Conservation (phyloP, 805 yeast genomes). For the Candida anglica region DNA sequence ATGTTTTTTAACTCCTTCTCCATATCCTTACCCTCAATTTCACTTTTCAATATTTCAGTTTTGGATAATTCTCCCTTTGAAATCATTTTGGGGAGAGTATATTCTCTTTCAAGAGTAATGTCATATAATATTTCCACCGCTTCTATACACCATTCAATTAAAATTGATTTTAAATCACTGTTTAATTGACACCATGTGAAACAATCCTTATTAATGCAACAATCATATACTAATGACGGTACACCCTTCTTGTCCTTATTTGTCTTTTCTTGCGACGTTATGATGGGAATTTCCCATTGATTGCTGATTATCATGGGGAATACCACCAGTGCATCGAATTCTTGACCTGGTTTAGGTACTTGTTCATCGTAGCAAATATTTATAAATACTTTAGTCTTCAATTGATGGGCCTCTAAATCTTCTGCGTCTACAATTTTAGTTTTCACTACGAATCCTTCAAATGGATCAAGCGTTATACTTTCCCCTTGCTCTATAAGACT, state of each 20-base stretch:
- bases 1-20: conserved; percentile 31
- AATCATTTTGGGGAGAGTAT: conserved; percentile 65
- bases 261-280: conserved; percentile 54
- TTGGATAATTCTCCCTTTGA: conserved; percentile 59
- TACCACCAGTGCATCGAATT: conserved; percentile 53
- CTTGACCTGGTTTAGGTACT: conserved; percentile 58
- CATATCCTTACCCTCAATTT: conserved; percentile 36
- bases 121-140: conserved; percentile 57
- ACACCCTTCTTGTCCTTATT: conserved; percentile 70
- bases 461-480: conserved; percentile 40
- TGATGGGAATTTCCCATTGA: conserved; percentile 83
- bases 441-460: conserved; percentile 72
- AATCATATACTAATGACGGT: conserved; percentile 66
- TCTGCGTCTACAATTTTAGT: conserved; percentile 43
- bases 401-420: conserved; percentile 16
- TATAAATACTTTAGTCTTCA: conserved; percentile 65
- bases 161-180: conserved; percentile 55
- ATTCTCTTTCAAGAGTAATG: conserved; percentile 56
- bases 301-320: conserved; percentile 63
- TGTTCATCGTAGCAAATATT: conserved; percentile 67
- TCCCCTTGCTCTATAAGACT: conserved; percentile 7
- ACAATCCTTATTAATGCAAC: conserved; percentile 66
- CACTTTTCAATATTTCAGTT: conserved; percentile 43
- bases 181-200: conserved; percentile 59
- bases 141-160: conserved; percentile 83